A percentile compares a stretch with the other conserved stretches of the same genome.
Conservation (phyloP, 495 filamentous ascomycete genomes). For the Podospora conica region DNA sequence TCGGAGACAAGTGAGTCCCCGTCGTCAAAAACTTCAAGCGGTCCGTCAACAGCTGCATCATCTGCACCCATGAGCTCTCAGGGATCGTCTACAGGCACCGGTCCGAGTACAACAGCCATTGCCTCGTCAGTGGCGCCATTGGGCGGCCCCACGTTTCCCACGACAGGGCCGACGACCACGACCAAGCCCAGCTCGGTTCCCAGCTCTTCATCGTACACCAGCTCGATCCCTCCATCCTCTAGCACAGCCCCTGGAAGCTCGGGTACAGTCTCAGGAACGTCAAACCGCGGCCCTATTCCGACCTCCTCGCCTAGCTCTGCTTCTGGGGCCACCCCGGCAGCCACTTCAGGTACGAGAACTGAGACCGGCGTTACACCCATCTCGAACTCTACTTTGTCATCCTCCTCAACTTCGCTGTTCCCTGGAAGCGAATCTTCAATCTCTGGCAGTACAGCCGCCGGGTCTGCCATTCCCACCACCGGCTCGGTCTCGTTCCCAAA, state of each 20-base stretch:
- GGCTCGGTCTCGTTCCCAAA: slow-evolving; percentile 1
- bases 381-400: neutral
- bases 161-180: neutral
- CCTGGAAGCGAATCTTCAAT: neutral
- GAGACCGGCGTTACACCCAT: neutral
- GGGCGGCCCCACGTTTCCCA: neutral
- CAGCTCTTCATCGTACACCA: slow-evolving; percentile 2
- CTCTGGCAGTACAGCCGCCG: neutral
- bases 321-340: neutral
- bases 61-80: too few species aligned
- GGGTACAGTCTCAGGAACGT: neutral
- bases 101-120: too few species aligned
- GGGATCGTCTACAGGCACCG: too few species aligned
- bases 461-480: neutral
- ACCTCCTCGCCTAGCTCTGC: neutral
- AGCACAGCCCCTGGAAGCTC: neutral
- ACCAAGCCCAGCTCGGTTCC: neutral
- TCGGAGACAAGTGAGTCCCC: neutral
- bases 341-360: neutral
- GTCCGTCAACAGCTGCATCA: neutral
- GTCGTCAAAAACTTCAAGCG: neutral
- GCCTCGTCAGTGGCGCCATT: neutral
- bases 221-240: slow-evolving; percentile 3
- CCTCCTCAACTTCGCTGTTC: neutral
- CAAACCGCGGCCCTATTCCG: neutral